Base-by-base conservation (phyloP, 352 stramenopile genomes). In the Phytophthora niederhauseri region DNA sequence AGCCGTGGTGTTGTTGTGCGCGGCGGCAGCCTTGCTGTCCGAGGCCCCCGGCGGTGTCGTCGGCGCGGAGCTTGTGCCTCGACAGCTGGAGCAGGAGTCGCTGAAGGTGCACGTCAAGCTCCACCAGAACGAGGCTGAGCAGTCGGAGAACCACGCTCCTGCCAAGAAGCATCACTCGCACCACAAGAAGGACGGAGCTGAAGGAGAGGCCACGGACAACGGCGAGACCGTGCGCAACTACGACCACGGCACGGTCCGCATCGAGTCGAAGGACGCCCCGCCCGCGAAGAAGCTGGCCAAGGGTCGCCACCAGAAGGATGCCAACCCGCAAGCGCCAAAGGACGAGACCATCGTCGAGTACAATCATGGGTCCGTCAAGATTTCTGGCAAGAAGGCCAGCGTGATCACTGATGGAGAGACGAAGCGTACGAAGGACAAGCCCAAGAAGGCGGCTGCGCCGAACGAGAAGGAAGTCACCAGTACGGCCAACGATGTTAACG, bases 261-360 rank as follows among this genome's bases (percentile, higher is more conserved):
- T 80, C 30, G 43, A 72, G 31, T 62, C 66, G 31, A 72, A 75
- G 26, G 43, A 61, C 12, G 38, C 53, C 20, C 61, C 72, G 36
- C 46, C 28, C 38, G 66, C 70, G 49, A 78, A 82, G 57, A 65
- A 75, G 57, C 22, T 69, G 20, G 60, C 28, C 19, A 80, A 72
- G 34, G 30, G 50, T 17, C 49, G 69, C 20, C 56, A 71, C 24
- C 19, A 72, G 19, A 72, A 77, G 50, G 61, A 55, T 20, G 31
- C 46, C 19, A 22, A 56, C 20, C 57, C 68, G 20, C 43, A 68
- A 7, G 45, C 43, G 45, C 52, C 58, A 19, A 64, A 75, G 53
- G 74, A 80, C 36, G 73, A 92, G 57, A 69, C 72, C 48, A 73
- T 85, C 46, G 68, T 78, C 45, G 73, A 82, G 59, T 90, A 90